Evolutionary conservation across 208 protist genomes (phyloP).

Genomic region (Kentomonas sorsogonicus): DNA sequence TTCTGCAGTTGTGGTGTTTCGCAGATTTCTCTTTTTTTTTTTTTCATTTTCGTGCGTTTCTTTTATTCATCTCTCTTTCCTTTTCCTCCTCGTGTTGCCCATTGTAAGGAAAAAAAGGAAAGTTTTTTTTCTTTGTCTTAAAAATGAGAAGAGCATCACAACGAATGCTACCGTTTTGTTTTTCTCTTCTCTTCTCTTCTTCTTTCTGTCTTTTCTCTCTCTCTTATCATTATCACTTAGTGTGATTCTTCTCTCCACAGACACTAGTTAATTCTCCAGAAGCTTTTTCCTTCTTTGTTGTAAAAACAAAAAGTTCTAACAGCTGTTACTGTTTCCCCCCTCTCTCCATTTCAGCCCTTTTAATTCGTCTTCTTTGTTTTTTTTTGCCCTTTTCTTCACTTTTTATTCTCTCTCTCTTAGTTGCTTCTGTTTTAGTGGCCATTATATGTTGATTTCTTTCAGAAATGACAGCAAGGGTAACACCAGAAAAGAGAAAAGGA

Average conservation of each 20-base stretch:
- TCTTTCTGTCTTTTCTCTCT: not conserved
- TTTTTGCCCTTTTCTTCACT: conserved; percentile 10
- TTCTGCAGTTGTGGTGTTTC: no score
- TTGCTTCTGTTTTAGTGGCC: no score
- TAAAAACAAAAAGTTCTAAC: conserved; percentile 7
- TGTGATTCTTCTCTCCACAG: conserved; percentile 5
- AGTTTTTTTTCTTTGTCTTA: no score
- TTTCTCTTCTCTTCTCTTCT: conserved; percentile 5
- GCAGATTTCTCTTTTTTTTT: no score
- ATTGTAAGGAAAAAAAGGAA: not conserved
- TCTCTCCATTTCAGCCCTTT: not conserved
- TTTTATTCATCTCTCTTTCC: no score
- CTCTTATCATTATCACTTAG: conserved; percentile 10
- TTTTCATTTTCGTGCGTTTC: no score
- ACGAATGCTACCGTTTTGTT: no score
- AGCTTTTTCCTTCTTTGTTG: conserved; percentile 8
- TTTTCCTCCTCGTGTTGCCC: conserved; percentile 1
- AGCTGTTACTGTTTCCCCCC: not conserved
- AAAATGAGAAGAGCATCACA: no score
- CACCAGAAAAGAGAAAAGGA: no score
- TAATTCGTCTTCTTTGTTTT: conserved; percentile 7
- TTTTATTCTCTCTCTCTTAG: no score
- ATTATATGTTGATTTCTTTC: no score
- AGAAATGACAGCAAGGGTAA: no score
- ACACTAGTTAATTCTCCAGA: not conserved